Percentiles rank a stretch among this genome's conserved stretches.
Evolutionary conservation across 2,329 filamentous ascomycete species (phyloP).

Genomic region (Ceratocystis lukuohia): DNA sequence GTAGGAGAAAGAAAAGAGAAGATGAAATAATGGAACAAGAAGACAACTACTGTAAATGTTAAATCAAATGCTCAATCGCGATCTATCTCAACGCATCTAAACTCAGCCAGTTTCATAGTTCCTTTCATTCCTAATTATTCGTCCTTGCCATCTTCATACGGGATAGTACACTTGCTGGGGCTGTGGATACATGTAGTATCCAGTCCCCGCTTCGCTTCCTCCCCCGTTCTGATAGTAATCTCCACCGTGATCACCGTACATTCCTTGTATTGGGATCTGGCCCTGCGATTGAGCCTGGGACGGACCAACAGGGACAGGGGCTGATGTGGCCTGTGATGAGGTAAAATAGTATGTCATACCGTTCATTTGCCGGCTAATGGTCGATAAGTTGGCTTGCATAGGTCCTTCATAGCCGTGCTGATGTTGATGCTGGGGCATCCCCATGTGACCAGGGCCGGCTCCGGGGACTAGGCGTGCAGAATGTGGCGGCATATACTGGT

Average conservation of each 20-base stretch:
- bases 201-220: not conserved
- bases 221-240: conserved; percentile 4
- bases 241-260: not conserved
- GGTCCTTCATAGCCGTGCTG: not conserved
- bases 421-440: not conserved
- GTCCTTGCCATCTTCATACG: not conserved
- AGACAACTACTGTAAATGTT: not conserved
- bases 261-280: not conserved
- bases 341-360: conserved; percentile 88
- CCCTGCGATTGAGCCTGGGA: not conserved
- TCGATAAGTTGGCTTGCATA: not conserved
- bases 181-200: conserved; percentile 4
- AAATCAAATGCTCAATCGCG: not conserved
- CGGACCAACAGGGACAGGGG: not conserved
- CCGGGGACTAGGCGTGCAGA: conserved; percentile 21
- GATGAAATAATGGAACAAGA: not conserved
- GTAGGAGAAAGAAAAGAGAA: not conserved
- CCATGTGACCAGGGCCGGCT: conserved; percentile 30
- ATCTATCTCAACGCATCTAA: not conserved
- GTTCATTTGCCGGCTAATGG: conserved; percentile 72
- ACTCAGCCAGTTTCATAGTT: not conserved
- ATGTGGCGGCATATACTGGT: conserved; percentile 23
- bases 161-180: conserved; percentile 2
- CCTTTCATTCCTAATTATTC: not conserved
- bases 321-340: not conserved